Evolutionary conservation across 1,139 yeast genomes (phyloP), one percentile per base, ranked within the genome.

Genomic region (Meyerozyma sp.): DNA sequence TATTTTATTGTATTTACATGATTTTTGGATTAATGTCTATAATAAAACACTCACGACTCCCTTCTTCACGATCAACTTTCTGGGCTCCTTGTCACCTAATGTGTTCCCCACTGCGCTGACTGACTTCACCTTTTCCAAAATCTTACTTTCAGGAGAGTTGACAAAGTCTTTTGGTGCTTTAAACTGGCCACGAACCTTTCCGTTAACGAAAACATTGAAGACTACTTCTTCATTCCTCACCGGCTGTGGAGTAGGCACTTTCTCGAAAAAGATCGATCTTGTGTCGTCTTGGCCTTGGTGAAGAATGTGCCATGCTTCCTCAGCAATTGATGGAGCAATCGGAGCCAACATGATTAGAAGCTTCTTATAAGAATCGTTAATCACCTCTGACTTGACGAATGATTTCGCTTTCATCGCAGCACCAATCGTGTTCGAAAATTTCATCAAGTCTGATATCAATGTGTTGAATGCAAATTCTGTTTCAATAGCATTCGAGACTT

Each of bases 371-470:
- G 79, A 66, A 42, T 77, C 75, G 42, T 50, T 54, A 48, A 56
- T 57, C 37, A 63, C 64, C 1, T 56, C 58, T 0, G 70, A 55
- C 8, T 61, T 58, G 10, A 65, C 60, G 13, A 57, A 35, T 5
- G 54, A 44, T 1, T 53, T 46, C 1, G 53, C 35, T 45, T 75
- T 74, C 6, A 67, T 34, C 0, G 77, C 74, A 11, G 61, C 55
- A 2, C 63, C 56, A 8, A 90, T 57, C 1, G 71, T 53, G 51
- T 83, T 83, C 1, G 96, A 84, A 43, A 84, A 63, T 55, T 90
- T 93, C 96, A 90, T 93, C 57, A 82, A 84, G 57, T 89, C 95
- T 0, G 97, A 87, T 27, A 93, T 77, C 5, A 89, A 81, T 0
- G 97, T 91, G 61, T 93, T 93, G 58, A 91, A 69, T 0, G 93